Conservation (phyloP, 306 rosid species). For the Albizia julibrissin region DNA sequence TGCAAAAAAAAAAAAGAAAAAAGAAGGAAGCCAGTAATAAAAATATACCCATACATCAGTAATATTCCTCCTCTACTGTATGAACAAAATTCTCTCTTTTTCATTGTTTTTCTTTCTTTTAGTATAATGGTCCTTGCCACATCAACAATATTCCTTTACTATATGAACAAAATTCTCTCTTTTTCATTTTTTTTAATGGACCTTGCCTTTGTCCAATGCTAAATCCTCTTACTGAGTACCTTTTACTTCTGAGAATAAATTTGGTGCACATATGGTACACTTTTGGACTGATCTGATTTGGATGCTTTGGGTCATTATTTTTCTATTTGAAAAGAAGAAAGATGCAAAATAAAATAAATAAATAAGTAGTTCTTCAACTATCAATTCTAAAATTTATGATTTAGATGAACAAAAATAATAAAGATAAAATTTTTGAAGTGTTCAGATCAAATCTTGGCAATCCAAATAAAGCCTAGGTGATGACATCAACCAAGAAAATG, state of each 20-base stretch:
- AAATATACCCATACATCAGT: background rate
- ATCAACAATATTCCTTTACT: background rate
- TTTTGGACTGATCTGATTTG: background rate
- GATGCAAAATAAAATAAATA: background rate
- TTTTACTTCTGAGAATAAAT: background rate
- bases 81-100: background rate
- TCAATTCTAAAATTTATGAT: background rate
- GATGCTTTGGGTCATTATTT: background rate
- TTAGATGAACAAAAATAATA: background rate
- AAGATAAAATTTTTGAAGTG: background rate
- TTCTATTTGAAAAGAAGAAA: background rate
- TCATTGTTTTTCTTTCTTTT: background rate
- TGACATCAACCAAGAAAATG: background rate
- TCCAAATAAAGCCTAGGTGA: background rate
- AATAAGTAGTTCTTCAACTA: background rate
- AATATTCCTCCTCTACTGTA: background rate
- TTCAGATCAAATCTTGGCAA: background rate
- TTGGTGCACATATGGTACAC: background rate
- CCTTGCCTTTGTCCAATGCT: background rate
- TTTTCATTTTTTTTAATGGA: background rate
- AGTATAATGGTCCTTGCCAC: background rate
- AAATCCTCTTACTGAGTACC: background rate
- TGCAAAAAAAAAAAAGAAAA: slow-evolving; percentile 1
- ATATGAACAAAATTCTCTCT: background rate
- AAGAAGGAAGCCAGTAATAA: slow-evolving; percentile 16